phyloP scores from a whole-genome alignment of 2,329 filamentous ascomycete genomes.

The Aotearoamyces nothofagi region DNA sequence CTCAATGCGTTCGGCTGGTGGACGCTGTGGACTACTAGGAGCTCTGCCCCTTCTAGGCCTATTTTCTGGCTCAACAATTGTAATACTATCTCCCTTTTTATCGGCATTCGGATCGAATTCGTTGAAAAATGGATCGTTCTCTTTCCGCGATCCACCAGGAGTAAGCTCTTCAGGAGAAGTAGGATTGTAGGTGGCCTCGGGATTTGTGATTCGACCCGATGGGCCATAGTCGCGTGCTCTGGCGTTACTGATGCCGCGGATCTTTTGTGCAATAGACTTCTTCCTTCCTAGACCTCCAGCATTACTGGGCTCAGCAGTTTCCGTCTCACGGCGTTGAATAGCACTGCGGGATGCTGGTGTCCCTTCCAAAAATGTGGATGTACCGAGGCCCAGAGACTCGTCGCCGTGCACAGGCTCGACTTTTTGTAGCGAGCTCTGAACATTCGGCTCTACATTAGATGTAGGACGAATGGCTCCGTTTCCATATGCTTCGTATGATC shows the following conservation, averaged over 20 bases:
- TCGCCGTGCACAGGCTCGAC: slow-evolving; percentile 69
- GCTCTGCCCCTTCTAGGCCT: slow-evolving; percentile 24
- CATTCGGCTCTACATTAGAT: slow-evolving; percentile 18
- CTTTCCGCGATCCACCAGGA: slow-evolving; percentile 22
- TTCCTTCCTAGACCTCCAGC: slow-evolving; percentile 62
- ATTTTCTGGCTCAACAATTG: slow-evolving; percentile 24
- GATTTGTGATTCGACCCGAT: slow-evolving; percentile 41
- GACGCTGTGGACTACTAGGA: slow-evolving; percentile 43
- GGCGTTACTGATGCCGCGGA: slow-evolving; percentile 69
- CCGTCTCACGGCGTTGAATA: slow-evolving; percentile 61
- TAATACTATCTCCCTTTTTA: slow-evolving; percentile 43
- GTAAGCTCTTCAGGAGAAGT: slow-evolving; percentile 19
- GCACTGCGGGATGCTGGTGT: slow-evolving; percentile 72
- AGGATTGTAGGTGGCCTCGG: slow-evolving; percentile 30
- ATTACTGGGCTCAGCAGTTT: slow-evolving; percentile 37
- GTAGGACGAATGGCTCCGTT: slow-evolving; percentile 22
- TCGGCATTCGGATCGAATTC: slow-evolving; percentile 58
- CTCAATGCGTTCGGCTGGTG: slow-evolving; percentile 32
- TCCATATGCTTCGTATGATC: slow-evolving; percentile 24
- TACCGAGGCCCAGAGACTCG: slow-evolving; percentile 71
- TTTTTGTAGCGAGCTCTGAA: slow-evolving; percentile 55
- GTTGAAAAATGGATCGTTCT: slow-evolving; percentile 67
- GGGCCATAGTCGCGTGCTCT: slow-evolving; percentile 42
- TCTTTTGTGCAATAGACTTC: slow-evolving; percentile 86
- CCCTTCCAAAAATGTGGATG: slow-evolving; percentile 90